Conservation (phyloP, 2,329 filamentous ascomycete species). For the Fusarium camptoceras region DNA sequence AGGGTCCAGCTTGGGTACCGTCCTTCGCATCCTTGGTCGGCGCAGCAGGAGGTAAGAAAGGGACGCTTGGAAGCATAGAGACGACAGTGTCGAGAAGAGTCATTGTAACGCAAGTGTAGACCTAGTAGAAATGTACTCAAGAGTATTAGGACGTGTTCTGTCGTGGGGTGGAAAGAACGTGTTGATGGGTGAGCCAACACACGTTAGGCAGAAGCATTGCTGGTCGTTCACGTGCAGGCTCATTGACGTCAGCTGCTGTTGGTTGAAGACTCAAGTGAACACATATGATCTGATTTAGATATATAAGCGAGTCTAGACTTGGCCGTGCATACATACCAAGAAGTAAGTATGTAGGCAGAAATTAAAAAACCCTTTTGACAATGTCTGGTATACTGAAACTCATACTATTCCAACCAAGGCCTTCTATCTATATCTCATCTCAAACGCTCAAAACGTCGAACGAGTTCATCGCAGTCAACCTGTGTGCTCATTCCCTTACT, state of each 20-base stretch:
- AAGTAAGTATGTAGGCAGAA: too few relatives aligned
- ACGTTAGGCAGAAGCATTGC: neutral
- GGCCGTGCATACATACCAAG: neutral
- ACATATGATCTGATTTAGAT: too few relatives aligned
- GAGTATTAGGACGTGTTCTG: too few relatives aligned
- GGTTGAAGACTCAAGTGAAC: neutral
- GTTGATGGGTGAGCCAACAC: neutral
- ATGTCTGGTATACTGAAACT: neutral
- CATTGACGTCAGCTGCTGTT: neutral
- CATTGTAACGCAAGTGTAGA: constrained; percentile 1
- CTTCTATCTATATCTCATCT: neutral
- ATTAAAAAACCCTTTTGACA: too few relatives aligned
- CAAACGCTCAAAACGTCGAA: neutral
- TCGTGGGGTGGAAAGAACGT: too few relatives aligned
- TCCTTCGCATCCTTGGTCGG: fast-evolving
- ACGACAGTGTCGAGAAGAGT: neutral
- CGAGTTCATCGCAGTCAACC: neutral
- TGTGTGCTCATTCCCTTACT: neutral
- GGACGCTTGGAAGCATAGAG: neutral
- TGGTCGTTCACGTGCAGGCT: neutral
- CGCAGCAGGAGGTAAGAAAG: neutral
- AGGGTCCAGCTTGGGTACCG: neutral
- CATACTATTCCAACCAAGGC: neutral
- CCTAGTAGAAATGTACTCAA: too few relatives aligned
- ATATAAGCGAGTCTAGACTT: neutral